Base-by-base conservation (phyloP, 1,284 basidiomycete species). In the Trichosporon ovoides region DNA sequence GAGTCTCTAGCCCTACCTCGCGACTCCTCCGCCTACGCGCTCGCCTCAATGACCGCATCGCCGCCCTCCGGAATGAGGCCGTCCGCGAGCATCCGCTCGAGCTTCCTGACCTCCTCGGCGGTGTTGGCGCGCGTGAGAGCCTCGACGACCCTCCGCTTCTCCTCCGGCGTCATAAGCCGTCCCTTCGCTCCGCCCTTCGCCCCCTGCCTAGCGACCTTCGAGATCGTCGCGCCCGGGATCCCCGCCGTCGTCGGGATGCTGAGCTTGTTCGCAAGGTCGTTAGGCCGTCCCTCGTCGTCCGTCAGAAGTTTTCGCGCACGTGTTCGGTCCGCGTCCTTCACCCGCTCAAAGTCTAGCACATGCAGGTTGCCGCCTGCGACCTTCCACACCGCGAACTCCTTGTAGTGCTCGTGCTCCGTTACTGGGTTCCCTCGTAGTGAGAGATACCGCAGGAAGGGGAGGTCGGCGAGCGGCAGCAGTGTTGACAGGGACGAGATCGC, bases 271-370 rank as follows among this genome's bases (percentile, higher is more conserved):
- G 89, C 90, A 22, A 95, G 85, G 19, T 88, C 83, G 54, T 88
- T 94, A 18, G 88, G 87, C 48, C 89, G 81, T 52, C 83, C 82
- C 55, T 73, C 72, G 87, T 87, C 40, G 87, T 93, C 72, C 33
- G 88, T 79, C 80, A 95, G 91, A 38, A 93, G 78, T 22, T 84
- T 74, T 68, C 84, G 85, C 51, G 85, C 89, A 19, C 84, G 77
- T 74, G 85, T 80, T 60, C 91, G 86, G 79, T 93, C 90, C 85
- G 92, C 73, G 77, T 97, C 91, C 77, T 91, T 89, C 73, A 99
- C 89, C 77, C 95, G 87, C 81, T 91, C 87, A 79, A 90, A 98
- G 83, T 99, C 96, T 71, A 99, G 83, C 75, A 94, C 89, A 81
- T 94, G 87, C 71, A 99, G 83, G 40, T 75, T 73, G 0, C 78